Base-by-base conservation (phyloP, 352 stramenopile species). In the Globisporangium echinulatum region DNA sequence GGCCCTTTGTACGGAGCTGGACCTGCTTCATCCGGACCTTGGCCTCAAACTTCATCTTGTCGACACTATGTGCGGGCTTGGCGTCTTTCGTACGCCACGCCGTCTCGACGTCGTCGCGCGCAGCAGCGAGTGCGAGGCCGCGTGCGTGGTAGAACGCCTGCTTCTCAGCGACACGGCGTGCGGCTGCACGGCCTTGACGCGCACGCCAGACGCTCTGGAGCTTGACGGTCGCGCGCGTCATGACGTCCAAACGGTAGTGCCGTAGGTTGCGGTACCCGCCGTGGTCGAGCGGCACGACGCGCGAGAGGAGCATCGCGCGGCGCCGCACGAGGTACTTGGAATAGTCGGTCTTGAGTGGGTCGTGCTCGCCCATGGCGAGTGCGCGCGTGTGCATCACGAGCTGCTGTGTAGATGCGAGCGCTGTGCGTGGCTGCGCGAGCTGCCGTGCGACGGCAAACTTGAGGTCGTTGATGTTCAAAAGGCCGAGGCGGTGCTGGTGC, bases 11-110 rank as follows among this genome's bases (percentile, higher is more conserved):
- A 13, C 90, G 79, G 19, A 97, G 66, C 66, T 96, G 96, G 15
- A 92, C 88, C 67, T 98, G 92, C 37, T 90, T 88, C 81, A 97
- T 97, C 33, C 92, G 85, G 39, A 98, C 91, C 66, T 94, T 96
- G 2, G 90, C 89, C 60, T 98, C 90, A 59, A 96, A 97, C 57
- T 96, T 97, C 85, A 97, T 96, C 71, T 95, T 94, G 61, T 88
- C 87, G 10, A 96, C 74, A 38, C 69, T 87, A 46, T 87, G 82
- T 3, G 70, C 84, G 8, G 77, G 73, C 54, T 87, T 86, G 8
- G 66, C 71, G 25, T 96, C 87, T 56, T 86, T 87, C 40, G 75
- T 69, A 7, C 62, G 58, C 84, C 87, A 97, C 57, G 96, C 85
- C 7, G 56, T 69, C 62, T 92, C 75, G 1, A 96, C 60, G 11